phyloP scores from a whole-genome alignment of 1,284 basidiomycete genomes.

The Boletus holoroseus region DNA sequence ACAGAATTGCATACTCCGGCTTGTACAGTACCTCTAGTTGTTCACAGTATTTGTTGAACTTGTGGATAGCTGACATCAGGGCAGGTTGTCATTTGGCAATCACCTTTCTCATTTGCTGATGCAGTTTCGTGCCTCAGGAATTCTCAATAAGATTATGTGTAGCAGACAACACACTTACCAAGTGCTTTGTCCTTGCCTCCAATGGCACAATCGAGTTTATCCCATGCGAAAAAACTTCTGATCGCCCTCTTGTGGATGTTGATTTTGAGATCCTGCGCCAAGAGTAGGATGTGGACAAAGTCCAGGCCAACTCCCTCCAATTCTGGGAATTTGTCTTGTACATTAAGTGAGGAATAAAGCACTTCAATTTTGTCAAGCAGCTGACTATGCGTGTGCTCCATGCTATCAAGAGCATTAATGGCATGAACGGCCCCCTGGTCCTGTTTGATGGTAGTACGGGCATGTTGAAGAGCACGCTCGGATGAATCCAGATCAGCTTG shows the following conservation, averaged over 20 bases:
- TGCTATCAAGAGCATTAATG: constrained; percentile 12
- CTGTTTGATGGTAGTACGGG: constrained; percentile 9
- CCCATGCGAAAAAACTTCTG: constrained; percentile 38
- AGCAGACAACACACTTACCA: constrained; percentile 20
- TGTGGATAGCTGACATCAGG: not conserved
- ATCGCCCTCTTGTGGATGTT: constrained; percentile 36
- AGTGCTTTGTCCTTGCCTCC: constrained; percentile 32
- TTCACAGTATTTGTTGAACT: not conserved
- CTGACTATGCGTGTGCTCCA: constrained; percentile 18
- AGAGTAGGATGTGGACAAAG: constrained; percentile 32
- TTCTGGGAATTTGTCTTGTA: constrained; percentile 32
- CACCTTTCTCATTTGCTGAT: no score
- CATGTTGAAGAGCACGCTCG: constrained; percentile 20
- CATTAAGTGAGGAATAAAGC: constrained; percentile 36
- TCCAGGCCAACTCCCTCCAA: constrained; percentile 29
- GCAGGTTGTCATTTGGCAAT: not conserved
- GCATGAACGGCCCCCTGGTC: constrained; percentile 1
- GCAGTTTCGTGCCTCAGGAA: no score
- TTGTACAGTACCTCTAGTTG: not conserved
- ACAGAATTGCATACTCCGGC: constrained; percentile 26
- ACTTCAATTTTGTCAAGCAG: constrained; percentile 26
- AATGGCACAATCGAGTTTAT: constrained; percentile 34
- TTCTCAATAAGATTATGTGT: no score
- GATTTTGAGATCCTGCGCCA: constrained; percentile 37
- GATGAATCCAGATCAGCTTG: constrained; percentile 34